Percentiles rank a stretch among this genome's conserved stretches.
Evolutionary conservation across 176 grass and related monocot species (phyloP).

Genomic region (Musa troglodytarum): DNA sequence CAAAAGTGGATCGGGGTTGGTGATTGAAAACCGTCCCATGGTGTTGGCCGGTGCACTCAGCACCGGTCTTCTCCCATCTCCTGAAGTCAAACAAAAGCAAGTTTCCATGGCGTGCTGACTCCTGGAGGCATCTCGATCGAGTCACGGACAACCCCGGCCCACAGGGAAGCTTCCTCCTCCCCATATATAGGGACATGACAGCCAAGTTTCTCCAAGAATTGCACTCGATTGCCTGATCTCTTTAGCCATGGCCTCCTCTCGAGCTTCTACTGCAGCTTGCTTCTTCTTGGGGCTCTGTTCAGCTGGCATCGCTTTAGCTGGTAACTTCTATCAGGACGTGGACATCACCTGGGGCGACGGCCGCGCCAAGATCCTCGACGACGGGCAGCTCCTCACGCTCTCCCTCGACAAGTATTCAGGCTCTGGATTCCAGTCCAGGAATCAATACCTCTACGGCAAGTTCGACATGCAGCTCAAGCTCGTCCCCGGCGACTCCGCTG

Average conservation of each 20-base stretch:
- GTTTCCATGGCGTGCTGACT: not conserved
- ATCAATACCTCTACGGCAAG: slow-evolving; percentile 9
- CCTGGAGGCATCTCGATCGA: not conserved
- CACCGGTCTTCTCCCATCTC: too few species aligned
- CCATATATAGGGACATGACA: not conserved
- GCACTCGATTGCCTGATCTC: not conserved
- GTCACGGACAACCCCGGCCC: too few species aligned
- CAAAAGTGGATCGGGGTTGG: not conserved
- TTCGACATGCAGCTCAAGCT: slow-evolving; percentile 8
- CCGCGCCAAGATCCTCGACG: not conserved
- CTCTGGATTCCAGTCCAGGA: slow-evolving; percentile 8
- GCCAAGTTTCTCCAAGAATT: not conserved
- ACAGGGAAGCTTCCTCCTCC: not conserved
- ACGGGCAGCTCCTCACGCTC: slow-evolving; percentile 9
- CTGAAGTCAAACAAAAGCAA: too few species aligned
- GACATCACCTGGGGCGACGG: slow-evolving; percentile 6
- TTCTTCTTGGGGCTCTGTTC: not conserved
- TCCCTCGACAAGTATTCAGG: slow-evolving; percentile 3
- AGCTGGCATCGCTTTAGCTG: not conserved
- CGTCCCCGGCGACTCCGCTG: slow-evolving; percentile 1
- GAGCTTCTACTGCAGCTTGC: not conserved
- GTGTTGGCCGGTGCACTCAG: not conserved
- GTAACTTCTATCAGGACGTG: slow-evolving; percentile 4
- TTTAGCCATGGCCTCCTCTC: not conserved
- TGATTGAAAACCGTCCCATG: not conserved